Conservation (phyloP, 192 early-diverging fungal species). For the Entomortierella beljakovae region DNA sequence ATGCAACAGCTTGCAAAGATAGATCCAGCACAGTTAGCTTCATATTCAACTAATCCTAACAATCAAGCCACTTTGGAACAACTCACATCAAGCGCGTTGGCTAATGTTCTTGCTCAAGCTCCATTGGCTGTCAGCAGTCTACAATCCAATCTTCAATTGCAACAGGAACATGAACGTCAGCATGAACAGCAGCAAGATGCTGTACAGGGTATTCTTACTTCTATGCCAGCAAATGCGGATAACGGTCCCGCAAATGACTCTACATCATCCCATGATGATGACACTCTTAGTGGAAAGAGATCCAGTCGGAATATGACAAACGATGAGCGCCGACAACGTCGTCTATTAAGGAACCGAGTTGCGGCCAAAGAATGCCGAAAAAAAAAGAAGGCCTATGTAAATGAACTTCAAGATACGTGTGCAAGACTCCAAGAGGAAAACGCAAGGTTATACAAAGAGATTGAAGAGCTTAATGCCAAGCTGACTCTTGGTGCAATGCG, state of each 20-base stretch:
- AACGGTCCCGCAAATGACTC: conserved; percentile 18
- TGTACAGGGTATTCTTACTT: conserved; percentile 33
- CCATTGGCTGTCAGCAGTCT: conserved; percentile 14
- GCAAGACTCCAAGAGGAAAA: conserved; percentile 74
- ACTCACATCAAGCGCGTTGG: conserved; percentile 46
- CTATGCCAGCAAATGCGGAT: conserved; percentile 16
- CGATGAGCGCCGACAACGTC: conserved; percentile 80
- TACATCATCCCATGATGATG: conserved; percentile 34
- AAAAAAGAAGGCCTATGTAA: conserved; percentile 86
- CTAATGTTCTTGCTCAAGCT: conserved; percentile 44
- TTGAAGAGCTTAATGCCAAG: conserved; percentile 78
- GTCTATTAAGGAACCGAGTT: conserved; percentile 79
- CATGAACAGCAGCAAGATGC: conserved; percentile 36
- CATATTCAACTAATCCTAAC: conserved; percentile 52
- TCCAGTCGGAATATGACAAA: conserved; percentile 61
- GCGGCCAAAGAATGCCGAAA: conserved; percentile 88
- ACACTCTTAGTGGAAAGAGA: conserved; percentile 26
- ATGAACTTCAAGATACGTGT: conserved; percentile 76
- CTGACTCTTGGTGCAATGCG: conserved; percentile 64
- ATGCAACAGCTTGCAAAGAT: conserved; percentile 49
- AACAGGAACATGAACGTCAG: conserved; percentile 21
- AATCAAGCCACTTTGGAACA: conserved; percentile 51
- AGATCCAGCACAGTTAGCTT: conserved; percentile 41
- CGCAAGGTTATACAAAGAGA: conserved; percentile 66
- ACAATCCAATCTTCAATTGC: conserved; percentile 29